Conservation (phyloP, 139 green algal species). For the Micractinium sp. region DNA sequence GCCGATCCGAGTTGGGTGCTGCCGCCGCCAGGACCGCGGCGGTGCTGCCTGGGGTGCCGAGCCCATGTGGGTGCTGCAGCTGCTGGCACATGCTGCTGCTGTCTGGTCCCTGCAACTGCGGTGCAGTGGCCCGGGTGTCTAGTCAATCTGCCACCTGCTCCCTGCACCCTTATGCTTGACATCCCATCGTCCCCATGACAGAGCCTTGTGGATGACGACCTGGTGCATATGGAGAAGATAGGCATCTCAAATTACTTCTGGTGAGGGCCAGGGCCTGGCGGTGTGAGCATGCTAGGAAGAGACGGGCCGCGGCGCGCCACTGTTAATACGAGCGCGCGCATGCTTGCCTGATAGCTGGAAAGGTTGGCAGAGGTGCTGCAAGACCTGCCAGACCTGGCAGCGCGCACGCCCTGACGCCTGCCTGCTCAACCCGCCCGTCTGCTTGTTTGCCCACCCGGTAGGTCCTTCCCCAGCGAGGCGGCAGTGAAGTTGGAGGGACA, state of each 20-base stretch:
- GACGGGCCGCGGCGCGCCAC: too few relatives aligned
- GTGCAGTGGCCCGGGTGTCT: background rate
- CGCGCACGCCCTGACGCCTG: background rate
- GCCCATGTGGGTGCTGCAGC: background rate
- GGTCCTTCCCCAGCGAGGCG: slow-evolving; percentile 72
- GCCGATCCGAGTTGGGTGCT: background rate
- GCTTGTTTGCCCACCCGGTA: background rate
- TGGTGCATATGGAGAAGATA: slow-evolving; percentile 84
- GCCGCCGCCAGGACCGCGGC: background rate
- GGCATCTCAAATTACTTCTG: slow-evolving; percentile 85
- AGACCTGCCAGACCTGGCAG: too few relatives aligned
- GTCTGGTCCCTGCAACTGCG: background rate
- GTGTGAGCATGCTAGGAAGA: too few relatives aligned
- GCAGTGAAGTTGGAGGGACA: slow-evolving; percentile 62
- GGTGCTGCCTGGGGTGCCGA: background rate
- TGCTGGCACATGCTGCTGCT: background rate
- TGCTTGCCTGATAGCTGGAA: too few relatives aligned
- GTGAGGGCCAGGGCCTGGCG: slow-evolving; percentile 14
- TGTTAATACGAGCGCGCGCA: too few relatives aligned
- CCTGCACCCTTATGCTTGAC: background rate
- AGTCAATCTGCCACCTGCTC: background rate
- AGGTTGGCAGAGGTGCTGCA: too few relatives aligned
- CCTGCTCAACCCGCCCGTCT: background rate
- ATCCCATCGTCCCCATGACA: slow-evolving; percentile 30
- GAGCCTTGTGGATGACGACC: slow-evolving; percentile 78